Base-by-base conservation (phyloP, 768 basidiomycete genomes). In the Pulveroboletus sp. region DNA sequence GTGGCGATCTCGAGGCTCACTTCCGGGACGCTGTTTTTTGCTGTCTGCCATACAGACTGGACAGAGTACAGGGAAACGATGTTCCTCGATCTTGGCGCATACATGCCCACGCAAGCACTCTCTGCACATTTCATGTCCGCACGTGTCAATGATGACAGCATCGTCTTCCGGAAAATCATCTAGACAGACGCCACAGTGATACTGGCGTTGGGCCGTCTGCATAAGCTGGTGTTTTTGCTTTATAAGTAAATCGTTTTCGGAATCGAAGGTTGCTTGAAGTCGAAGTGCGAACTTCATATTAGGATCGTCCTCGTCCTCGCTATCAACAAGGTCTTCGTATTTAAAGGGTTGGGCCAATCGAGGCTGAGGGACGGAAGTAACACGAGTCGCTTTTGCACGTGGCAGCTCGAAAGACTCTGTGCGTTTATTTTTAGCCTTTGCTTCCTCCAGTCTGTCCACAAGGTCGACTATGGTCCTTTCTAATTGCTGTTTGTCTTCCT, bases 41-140 rank as follows among this genome's bases (percentile, higher is more conserved):
- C 59, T 56, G 27, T 71, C 70, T 16, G 73, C 68, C 20, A 66
- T 63, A 50, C 85, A 86, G 12, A 74, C 60, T 0, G 84, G 85
- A 56, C 84, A 86, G 17, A 76, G 61, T 9, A 85, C 77, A 1
- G 84, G 84, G 45, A 75, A 84, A 13, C 72, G 73, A 50, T 71
- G 72, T 35, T 81, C 78, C n/a, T 69, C 66, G 24, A 85, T 70
- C 60, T 76, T 76, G 16, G 72, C 59, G n/a, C 52, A 55, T 13
- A 78, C 67, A 49, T 81, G 74, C 4, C 60, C 55, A 21, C 61
- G 67, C 8, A 79, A 54, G 51, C 85, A 85, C 6, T 69, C 66
- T 40, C 77, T 73, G 61, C 85, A 85, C 51, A 81, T 76, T 4
- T 60, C 52, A 56, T 86, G 82, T 14, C 59, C 60, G 47, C 84